Percentiles rank a stretch among this genome's conserved stretches.
Conservation (phyloP, 371 early-diverging fungal species). For the Smittium mucronatum region DNA sequence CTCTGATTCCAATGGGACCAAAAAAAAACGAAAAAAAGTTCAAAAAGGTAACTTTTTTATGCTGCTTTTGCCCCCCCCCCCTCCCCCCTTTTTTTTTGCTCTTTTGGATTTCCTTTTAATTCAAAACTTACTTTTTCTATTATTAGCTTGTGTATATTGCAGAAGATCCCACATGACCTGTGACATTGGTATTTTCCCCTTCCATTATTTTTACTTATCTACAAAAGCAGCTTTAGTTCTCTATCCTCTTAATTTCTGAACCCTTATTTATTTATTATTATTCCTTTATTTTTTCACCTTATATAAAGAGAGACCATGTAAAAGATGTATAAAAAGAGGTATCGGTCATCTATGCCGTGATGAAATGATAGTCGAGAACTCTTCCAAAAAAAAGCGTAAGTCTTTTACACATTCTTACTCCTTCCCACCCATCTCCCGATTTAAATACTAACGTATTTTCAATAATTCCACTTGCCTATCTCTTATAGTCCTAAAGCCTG, state of each 20-base stretch:
- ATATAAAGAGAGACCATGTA: slow-evolving; percentile 68
- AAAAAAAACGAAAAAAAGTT: slow-evolving; percentile 4
- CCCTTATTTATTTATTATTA: background rate
- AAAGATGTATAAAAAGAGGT: slow-evolving; percentile 82
- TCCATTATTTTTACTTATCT: background rate
- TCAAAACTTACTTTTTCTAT: background rate
- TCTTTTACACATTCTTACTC: background rate
- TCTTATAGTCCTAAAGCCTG: too few species aligned
- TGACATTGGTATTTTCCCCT: slow-evolving; percentile 26
- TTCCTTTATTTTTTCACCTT: background rate
- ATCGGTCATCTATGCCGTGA: slow-evolving; percentile 87
- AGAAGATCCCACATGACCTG: slow-evolving; percentile 79
- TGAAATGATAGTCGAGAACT: slow-evolving; percentile 29
- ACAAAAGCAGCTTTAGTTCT: background rate
- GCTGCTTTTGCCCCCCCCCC: background rate
- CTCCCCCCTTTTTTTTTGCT: background rate
- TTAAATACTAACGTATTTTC: background rate
- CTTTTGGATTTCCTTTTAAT: background rate
- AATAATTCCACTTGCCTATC: too few species aligned
- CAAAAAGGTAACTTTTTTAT: background rate
- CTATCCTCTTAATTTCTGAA: background rate
- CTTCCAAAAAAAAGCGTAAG: background rate
- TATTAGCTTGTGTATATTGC: slow-evolving; percentile 63
- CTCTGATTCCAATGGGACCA: too few species aligned
- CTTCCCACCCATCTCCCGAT: background rate